These are phyloP conservation scores for Gaillardinia entomophila DNA, from an alignment of 805 yeast species.

Conservation along the genomic window DNA sequence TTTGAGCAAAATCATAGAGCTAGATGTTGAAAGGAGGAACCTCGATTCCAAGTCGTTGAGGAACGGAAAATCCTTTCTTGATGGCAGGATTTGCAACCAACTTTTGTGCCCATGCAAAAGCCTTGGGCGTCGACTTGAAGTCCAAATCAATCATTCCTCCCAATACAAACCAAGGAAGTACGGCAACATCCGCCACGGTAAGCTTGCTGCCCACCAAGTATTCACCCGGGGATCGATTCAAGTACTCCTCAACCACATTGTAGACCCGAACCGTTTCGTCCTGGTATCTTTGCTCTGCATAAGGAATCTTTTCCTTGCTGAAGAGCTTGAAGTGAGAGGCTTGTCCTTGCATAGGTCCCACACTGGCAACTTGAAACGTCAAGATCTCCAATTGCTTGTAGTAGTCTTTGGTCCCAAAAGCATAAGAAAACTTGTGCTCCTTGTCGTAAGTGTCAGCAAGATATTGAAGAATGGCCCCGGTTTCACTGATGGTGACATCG, in stretches of 20 bases:
- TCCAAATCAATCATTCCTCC: constrained; percentile 20
- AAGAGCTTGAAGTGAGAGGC: constrained; percentile 40
- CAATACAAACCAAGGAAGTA: constrained; percentile 40
- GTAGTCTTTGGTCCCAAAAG: constrained; percentile 33
- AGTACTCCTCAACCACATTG: constrained; percentile 48
- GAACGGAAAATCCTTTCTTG: not conserved
- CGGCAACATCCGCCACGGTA: constrained; percentile 53
- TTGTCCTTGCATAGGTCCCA: constrained; percentile 64
- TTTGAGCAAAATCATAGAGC: too few relatives aligned
- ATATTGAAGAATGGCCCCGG: constrained; percentile 58
- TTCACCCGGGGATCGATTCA: constrained; percentile 43
- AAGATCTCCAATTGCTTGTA: constrained; percentile 51
- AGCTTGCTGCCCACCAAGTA: constrained; percentile 57
- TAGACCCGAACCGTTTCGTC: constrained; percentile 49
- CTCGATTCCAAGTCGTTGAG: too few relatives aligned
- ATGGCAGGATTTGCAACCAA: not conserved
- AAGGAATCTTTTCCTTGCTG: constrained; percentile 49
- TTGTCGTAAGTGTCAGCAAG: constrained; percentile 57
- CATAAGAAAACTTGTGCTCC: constrained; percentile 41
- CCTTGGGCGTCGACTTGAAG: constrained; percentile 5
- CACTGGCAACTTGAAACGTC: constrained; percentile 50
- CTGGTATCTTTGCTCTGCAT: constrained; percentile 46
- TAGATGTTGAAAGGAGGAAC: too few relatives aligned
- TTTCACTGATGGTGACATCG: constrained; percentile 48
- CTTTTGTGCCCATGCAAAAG: not conserved